These are phyloP conservation scores for Chalciporus pseudorubinellus DNA, from an alignment of 768 basidiomycete species.

Conservation along the genomic window DNA sequence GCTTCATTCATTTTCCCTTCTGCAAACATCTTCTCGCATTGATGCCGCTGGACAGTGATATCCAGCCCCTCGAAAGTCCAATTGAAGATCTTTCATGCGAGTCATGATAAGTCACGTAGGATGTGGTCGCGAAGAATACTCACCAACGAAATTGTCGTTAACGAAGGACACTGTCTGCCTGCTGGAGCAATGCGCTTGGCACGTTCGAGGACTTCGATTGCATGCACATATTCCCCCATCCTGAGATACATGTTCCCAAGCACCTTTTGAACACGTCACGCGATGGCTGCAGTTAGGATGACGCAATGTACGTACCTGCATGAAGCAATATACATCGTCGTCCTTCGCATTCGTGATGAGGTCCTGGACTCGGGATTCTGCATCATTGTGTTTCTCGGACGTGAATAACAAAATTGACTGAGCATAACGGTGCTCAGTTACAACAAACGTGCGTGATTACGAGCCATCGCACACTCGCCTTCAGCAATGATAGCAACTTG, in stretches of 20 bases:
- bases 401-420: slow-evolving; percentile 3
- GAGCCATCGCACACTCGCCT: neutral
- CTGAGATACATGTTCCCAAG: neutral
- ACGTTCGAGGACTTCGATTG: slow-evolving; percentile 1
- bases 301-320: neutral
- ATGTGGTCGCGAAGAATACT: neutral
- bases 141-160: slow-evolving; percentile 10
- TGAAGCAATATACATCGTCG: neutral
- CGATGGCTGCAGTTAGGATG: slow-evolving; percentile 2
- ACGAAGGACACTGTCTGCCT: neutral
- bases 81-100: neutral
- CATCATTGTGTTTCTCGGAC: neutral
- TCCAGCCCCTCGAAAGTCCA: slow-evolving; percentile 8
- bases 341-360: neutral
- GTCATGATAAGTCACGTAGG: no score
- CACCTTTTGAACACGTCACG: neutral
- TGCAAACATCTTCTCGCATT: slow-evolving; percentile 6
- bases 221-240: slow-evolving; percentile 2
- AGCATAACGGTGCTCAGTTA: neutral
- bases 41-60: neutral
- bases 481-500: neutral
- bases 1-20: slow-evolving; percentile 1
- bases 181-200: neutral
- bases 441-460: neutral
- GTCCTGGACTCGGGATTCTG: neutral